Base-by-base conservation (phyloP, 371 early-diverging fungal genomes). In the Blakeslea trispora region DNA sequence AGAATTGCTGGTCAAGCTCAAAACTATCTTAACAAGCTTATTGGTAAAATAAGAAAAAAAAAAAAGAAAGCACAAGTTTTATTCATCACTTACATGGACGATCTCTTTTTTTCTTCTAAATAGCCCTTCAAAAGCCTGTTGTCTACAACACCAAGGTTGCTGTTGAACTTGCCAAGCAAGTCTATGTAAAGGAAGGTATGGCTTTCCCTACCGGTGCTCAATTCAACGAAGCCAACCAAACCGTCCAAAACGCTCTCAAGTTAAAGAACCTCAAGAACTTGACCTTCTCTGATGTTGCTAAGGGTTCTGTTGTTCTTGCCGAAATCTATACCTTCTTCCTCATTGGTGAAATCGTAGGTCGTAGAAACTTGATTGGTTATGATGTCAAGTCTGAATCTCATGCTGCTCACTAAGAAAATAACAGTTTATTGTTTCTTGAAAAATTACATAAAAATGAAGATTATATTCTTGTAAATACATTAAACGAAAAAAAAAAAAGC, bases 311-410 rank as follows among this genome's bases (percentile, higher is more conserved):
- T 58, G 75, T 84, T 31, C 81, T 81, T 53, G 84, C 84, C 56
- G 85, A 88, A 66, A 72, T 84, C 46, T 81, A 81, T 75, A 79
- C 84, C 53, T 88, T 88, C 69, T 88, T 86, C 82, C 69, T 85
- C 49, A 57, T 88, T 50, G 88, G 88, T 63, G 88, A 88, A 72
- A 82, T 88, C 61, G 72, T 86, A 64, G 88, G 88, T 57, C 84
- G 88, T 61, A 79, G 87, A 73, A 86, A 79, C 77, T 67, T 88
- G 66, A 73, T 88, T 63, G 88, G 88, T 46, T 88, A 88, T 55
- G 74, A 81, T 53, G 85, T 85, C 68, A 55, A 81, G 70, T 65
- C 81, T 60, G 77, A 73, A 53, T 60, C 73, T 64, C 74, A 75
- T 34, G 68, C 37, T 37, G 37, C 37, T 37, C 37, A 37, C 14